These are phyloP conservation scores for Colletotrichum sp. DNA, from an alignment of 2,329 filamentous ascomycete species.

Conservation along the genomic window DNA sequence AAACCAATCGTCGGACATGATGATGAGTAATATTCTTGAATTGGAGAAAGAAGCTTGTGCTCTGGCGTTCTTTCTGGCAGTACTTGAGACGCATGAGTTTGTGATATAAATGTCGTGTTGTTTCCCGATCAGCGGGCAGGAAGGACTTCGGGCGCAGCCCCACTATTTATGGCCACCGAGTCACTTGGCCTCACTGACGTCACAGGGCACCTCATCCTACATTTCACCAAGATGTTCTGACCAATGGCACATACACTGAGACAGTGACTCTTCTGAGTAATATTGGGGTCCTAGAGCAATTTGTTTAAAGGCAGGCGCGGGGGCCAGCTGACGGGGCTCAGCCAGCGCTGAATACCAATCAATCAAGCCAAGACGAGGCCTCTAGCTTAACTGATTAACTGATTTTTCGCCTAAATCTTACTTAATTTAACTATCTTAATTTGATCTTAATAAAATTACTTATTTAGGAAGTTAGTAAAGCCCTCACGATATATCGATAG, in stretches of 20 bases:
- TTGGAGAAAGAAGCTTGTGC: accelerated
- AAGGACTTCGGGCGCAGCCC: not conserved
- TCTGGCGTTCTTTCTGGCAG: not conserved
- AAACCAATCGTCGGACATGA: not conserved
- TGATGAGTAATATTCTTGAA: accelerated
- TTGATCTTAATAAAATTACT: too few relatives aligned
- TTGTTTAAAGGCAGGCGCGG: not conserved
- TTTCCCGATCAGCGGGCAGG: not conserved
- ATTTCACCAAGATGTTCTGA: not conserved
- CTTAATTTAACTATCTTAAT: too few relatives aligned
- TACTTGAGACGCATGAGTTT: not conserved
- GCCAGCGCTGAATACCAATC: too few relatives aligned
- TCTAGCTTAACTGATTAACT: too few relatives aligned
- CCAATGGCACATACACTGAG: not conserved
- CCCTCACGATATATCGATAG: too few relatives aligned
- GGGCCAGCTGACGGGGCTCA: not conserved
- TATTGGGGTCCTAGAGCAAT: not conserved
- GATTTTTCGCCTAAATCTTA: too few relatives aligned
- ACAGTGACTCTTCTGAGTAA: not conserved
- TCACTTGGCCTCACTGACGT: not conserved
- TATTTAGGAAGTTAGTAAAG: too few relatives aligned
- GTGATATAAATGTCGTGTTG: not conserved
- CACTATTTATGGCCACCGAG: not conserved
- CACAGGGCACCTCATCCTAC: not conserved
- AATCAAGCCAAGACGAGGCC: too few relatives aligned